These are phyloP conservation scores for Leccinum imitatum DNA, from an alignment of 768 basidiomycete species.

Conservation along the genomic window DNA sequence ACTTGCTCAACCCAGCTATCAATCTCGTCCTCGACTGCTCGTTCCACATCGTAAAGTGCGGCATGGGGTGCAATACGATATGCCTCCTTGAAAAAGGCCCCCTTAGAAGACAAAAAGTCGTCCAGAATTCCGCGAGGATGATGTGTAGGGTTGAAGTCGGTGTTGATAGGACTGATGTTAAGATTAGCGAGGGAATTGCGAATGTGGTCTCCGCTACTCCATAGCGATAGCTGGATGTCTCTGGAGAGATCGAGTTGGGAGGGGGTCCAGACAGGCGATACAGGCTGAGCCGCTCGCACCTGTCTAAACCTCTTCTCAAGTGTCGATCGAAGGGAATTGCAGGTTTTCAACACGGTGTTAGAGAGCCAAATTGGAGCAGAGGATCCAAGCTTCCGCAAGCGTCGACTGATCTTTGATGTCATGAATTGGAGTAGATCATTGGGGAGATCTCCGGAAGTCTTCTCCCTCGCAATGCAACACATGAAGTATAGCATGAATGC, in stretches of 20 bases:
- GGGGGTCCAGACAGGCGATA: constrained; percentile 33
- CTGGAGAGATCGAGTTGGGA: constrained; percentile 2
- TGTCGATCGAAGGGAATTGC: constrained; percentile 15
- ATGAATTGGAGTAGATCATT: constrained; percentile 32
- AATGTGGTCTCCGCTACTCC: neutral
- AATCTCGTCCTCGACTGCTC: constrained; percentile 29
- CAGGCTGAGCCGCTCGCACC: constrained; percentile 30
- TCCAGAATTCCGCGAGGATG: constrained; percentile 5
- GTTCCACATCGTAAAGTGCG: constrained; percentile 39
- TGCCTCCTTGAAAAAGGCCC: constrained; percentile 9
- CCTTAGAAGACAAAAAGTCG: constrained; percentile 2
- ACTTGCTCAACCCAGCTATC: constrained; percentile 31
- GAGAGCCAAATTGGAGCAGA: constrained; percentile 35
- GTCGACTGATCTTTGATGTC: constrained; percentile 29
- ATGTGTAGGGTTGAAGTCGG: constrained; percentile 4
- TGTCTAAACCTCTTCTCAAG: constrained; percentile 37
- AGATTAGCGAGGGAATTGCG: neutral
- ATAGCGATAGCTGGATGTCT: neutral
- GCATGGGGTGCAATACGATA: constrained; percentile 9
- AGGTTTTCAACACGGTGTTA: constrained; percentile 37
- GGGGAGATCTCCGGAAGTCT: constrained; percentile 10
- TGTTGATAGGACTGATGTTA: neutral
- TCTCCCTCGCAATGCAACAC: constrained; percentile 25
- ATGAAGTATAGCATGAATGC: constrained; percentile 46
- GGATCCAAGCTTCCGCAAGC: constrained; percentile 25